These are phyloP conservation scores for Cylindrodendrum hubeiense DNA, from an alignment of 2,329 filamentous ascomycete genomes.

Conservation along the genomic window DNA sequence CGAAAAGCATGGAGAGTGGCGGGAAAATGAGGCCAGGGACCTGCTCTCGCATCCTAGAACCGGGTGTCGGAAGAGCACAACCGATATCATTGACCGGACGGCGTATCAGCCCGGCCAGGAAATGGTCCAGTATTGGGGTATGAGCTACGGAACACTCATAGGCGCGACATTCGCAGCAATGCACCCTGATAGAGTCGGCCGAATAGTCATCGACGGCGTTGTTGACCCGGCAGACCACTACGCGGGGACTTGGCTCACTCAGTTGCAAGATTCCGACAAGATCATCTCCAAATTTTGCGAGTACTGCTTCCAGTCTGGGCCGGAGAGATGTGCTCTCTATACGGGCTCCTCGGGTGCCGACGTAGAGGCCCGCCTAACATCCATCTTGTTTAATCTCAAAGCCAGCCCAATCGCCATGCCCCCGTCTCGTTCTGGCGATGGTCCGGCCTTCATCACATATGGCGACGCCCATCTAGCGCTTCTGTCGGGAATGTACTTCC, in stretches of 20 bases:
- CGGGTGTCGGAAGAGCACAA: neutral
- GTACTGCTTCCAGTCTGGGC: constrained; percentile 30
- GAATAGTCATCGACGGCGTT: constrained; percentile 43
- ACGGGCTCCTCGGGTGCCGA: constrained; percentile 1
- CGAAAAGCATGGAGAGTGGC: constrained; percentile 56
- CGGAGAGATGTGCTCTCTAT: constrained; percentile 2
- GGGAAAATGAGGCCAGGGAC: constrained; percentile 35
- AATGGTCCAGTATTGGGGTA: constrained; percentile 46
- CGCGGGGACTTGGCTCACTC: constrained; percentile 35
- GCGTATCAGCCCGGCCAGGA: constrained; percentile 31
- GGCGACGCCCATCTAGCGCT: constrained; percentile 26
- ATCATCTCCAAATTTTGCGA: constrained; percentile 39
- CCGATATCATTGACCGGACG: constrained; percentile 14
- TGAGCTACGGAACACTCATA: constrained; percentile 51
- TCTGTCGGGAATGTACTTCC: constrained; percentile 22
- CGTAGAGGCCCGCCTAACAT: constrained; percentile 5
- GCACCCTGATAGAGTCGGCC: constrained; percentile 38
- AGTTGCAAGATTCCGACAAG: constrained; percentile 39
- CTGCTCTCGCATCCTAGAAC: neutral
- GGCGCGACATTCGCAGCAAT: constrained; percentile 50
- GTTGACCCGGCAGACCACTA: constrained; percentile 41
- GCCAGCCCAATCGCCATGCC: neutral
- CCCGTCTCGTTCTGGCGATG: neutral
- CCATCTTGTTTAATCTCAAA: neutral
- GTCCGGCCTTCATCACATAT: constrained; percentile 25